A percentile compares a stretch with the other conserved stretches of the same genome.
Conservation (phyloP, 2,329 filamentous ascomycete species). For the Microcera coccophila region DNA sequence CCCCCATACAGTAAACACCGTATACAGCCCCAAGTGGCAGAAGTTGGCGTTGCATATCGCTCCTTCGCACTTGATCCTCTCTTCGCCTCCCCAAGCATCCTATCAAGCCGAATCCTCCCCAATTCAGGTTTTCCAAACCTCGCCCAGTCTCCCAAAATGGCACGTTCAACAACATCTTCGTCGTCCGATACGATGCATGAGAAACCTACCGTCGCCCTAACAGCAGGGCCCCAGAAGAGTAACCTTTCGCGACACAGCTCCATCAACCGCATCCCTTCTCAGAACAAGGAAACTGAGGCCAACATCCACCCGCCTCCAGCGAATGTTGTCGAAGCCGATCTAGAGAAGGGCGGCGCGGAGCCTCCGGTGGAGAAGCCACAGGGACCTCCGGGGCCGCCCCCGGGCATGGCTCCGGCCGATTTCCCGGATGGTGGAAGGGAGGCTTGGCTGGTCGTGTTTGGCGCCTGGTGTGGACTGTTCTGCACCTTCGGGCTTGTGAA, state of each 20-base stretch:
- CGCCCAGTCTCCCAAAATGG: slow-evolving; percentile 16
- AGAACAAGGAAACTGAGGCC: slow-evolving; percentile 13
- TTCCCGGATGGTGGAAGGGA: slow-evolving; percentile 57
- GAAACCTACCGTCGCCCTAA: slow-evolving; percentile 8
- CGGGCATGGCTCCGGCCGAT: slow-evolving; percentile 42
- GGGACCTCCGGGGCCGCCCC: slow-evolving; percentile 21
- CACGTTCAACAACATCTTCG: slow-evolving; percentile 21
- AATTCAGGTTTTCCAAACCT: too few relatives aligned
- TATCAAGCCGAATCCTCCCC: not conserved
- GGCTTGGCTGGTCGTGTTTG: slow-evolving; percentile 56
- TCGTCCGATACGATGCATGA: slow-evolving; percentile 26
- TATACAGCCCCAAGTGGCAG: too few relatives aligned
- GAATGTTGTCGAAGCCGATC: slow-evolving; percentile 28
- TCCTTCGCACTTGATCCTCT: not conserved
- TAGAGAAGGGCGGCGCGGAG: slow-evolving; percentile 15
- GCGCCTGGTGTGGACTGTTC: slow-evolving; percentile 42
- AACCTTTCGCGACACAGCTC: slow-evolving; percentile 2
- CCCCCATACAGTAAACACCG: too few relatives aligned
- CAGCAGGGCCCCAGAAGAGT: slow-evolving; percentile 11
- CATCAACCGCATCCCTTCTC: slow-evolving; percentile 6
- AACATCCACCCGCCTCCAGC: slow-evolving; percentile 26
- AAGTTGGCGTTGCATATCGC: too few relatives aligned
- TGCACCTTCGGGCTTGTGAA: slow-evolving; percentile 45
- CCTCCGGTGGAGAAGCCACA: slow-evolving; percentile 10
- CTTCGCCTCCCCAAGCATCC: not conserved